Conservation (phyloP, 768 basidiomycete genomes). For the Suillus subalutaceus region DNA sequence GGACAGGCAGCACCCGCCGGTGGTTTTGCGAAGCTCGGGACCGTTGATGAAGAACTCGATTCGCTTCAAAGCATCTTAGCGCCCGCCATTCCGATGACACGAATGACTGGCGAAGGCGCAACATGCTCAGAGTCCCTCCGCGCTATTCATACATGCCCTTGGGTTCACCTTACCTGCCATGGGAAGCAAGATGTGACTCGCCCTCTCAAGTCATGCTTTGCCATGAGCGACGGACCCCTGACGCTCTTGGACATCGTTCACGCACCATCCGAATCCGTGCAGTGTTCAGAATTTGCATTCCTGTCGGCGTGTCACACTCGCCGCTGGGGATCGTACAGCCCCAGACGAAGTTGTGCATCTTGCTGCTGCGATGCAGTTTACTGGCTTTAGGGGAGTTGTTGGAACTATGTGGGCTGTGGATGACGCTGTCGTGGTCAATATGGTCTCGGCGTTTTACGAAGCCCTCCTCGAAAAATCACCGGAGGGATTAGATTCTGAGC, state of each 20-base stretch:
- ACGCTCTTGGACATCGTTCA: constrained; percentile 30
- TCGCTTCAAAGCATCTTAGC: constrained; percentile 25
- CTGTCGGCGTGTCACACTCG: constrained; percentile 34
- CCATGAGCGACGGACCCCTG: constrained; percentile 25
- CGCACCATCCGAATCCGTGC: constrained; percentile 20
- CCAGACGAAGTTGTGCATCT: constrained; percentile 39
- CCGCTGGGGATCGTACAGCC: constrained; percentile 20
- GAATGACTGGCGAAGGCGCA: constrained; percentile 26
- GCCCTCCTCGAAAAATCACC: constrained; percentile 18
- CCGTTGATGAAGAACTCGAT: constrained; percentile 16
- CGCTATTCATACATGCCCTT: constrained; percentile 26
- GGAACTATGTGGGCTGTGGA: constrained; percentile 39
- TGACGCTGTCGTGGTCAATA: constrained; percentile 25
- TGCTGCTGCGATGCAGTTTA: constrained; percentile 34
- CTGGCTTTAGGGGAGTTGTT: constrained; percentile 36
- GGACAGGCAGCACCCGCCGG: constrained; percentile 17
- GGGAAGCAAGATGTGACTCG: constrained; percentile 33
- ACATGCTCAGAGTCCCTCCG: constrained; percentile 5
- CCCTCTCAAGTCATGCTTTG: constrained; percentile 33
- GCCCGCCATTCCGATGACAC: constrained; percentile 23
- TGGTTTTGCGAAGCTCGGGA: constrained; percentile 9
- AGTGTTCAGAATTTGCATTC: constrained; percentile 35
- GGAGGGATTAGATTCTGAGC: constrained; percentile 16
- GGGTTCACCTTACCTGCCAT: constrained; percentile 45
- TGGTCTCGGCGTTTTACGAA: constrained; percentile 27